Percentiles rank a stretch among this genome's conserved stretches.
These are phyloP conservation scores for Xylaria scruposa DNA, from an alignment of 495 filamentous ascomycete species.

Conservation along the genomic window DNA sequence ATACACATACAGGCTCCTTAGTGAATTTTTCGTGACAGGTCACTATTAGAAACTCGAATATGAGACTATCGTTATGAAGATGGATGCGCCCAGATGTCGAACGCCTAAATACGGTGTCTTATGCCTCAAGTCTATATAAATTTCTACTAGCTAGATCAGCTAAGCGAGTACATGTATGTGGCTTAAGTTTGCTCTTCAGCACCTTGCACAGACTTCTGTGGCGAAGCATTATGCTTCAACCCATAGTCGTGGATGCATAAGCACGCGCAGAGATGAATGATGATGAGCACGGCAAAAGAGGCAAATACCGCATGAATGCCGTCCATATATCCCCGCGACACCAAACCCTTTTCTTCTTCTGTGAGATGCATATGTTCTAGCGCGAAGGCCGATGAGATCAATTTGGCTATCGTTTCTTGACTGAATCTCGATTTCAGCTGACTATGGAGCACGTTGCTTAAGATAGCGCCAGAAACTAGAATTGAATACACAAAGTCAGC, in stretches of 20 bases:
- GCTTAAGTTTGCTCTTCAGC: too few species aligned
- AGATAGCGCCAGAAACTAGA: background rate
- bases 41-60: too few species aligned
- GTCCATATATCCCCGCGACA: background rate
- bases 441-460: background rate
- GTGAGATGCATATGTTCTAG: background rate
- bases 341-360: background rate
- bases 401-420: background rate
- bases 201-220: too few species aligned
- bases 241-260: background rate
- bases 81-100: too few species aligned
- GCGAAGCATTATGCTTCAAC: background rate
- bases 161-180: too few species aligned
- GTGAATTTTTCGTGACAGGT: too few species aligned
- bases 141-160: too few species aligned
- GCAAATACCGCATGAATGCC: background rate
- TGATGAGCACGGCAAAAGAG: background rate
- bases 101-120: too few species aligned
- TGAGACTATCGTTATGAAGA: too few species aligned
- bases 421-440: background rate
- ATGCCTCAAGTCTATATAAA: too few species aligned
- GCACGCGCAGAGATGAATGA: background rate
- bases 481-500: too few species aligned
- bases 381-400: background rate
- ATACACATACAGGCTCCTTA: too few species aligned